A percentile compares a stretch with the other conserved stretches of the same genome.
phyloP scores from a whole-genome alignment of 1,139 yeast genomes.

The Protomyces macrosporus region DNA sequence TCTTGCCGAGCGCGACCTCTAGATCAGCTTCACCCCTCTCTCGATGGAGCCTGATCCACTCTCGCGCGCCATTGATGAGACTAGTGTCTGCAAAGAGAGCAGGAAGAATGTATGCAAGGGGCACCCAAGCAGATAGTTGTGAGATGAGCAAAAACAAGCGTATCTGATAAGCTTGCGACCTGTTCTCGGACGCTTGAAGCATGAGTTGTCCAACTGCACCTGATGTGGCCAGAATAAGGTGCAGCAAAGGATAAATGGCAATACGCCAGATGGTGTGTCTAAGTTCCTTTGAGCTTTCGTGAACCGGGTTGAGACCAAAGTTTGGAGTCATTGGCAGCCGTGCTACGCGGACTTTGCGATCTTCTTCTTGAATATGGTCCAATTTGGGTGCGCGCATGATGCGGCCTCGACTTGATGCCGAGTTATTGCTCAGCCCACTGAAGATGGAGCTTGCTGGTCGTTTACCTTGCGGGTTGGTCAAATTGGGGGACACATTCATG shows the following conservation, averaged over 20 bases:
- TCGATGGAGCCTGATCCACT: background rate
- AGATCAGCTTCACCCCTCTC: constrained; percentile 4
- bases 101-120: constrained; percentile 14
- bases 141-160: constrained; percentile 8
- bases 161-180: background rate
- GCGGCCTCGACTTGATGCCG: background rate
- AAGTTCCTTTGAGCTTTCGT: background rate
- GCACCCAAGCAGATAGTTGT: constrained; percentile 17
- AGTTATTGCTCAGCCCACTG: background rate
- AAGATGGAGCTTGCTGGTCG: background rate
- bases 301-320: constrained; percentile 13
- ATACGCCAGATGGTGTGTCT: constrained; percentile 12
- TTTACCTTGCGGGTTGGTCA: background rate
- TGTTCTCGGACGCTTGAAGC: constrained; percentile 3
- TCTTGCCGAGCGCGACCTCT: constrained; percentile 14
- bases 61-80: constrained; percentile 10
- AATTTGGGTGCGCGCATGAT: background rate
- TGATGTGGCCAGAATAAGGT: constrained; percentile 8
- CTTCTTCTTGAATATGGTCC: background rate
- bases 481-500: background rate
- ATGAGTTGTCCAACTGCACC: constrained; percentile 9
- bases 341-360: constrained; percentile 9
- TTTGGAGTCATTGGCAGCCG: constrained; percentile 9
- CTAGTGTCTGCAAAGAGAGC: constrained; percentile 21
- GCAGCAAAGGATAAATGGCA: constrained; percentile 9